Base-by-base conservation (phyloP, 2,329 filamentous ascomycete genomes). In the Zasmidium angulare region DNA sequence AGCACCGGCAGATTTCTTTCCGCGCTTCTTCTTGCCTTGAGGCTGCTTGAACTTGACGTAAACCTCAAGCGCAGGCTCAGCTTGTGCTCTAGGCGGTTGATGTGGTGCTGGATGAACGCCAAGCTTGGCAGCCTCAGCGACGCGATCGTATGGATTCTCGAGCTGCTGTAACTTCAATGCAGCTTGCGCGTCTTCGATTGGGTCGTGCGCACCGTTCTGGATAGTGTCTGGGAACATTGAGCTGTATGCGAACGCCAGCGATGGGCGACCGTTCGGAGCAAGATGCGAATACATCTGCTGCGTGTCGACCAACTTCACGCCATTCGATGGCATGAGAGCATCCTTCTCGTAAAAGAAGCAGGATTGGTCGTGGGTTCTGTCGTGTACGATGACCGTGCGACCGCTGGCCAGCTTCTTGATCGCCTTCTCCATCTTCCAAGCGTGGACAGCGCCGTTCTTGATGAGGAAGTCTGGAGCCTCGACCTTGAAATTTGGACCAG, bases 331-430 rank as follows among this genome's bases (percentile, higher is more conserved):
- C 36, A 10, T 43, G 36, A 43, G 36, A 1, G 53, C 31, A n/a
- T 54, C 21, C 26, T 24, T 55, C 19, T 48, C 47, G 47, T 53
- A 23, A 14, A 46, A 31, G 53, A 61, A 64, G 10, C 47, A 22
- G 1, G 24, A 46, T 9, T n/a, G 21, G 26, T 66, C 63, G 10
- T 59, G 48, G 6, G 23, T 49, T 3, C 53, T 50, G 23, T 48
- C 63, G 40, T 63, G 56, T 12, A 64, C 51, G 12, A 66, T 55
- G 23, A 66, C 55, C 0, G 56, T 49, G 14, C 63, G 58, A 24
- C 51, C 52, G 26, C 40, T 10, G 9, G 63, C 51, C 31, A 68
- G 58, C 22, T 61, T 43, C 29, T 40, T 23, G 9, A 58, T 26
- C 56, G 55, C 58, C n/a, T n/a, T 20, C 58, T 62, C 64, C 7